These are phyloP conservation scores for Torulaspora maleeae DNA, from an alignment of 805 yeast species.

Conservation along the genomic window DNA sequence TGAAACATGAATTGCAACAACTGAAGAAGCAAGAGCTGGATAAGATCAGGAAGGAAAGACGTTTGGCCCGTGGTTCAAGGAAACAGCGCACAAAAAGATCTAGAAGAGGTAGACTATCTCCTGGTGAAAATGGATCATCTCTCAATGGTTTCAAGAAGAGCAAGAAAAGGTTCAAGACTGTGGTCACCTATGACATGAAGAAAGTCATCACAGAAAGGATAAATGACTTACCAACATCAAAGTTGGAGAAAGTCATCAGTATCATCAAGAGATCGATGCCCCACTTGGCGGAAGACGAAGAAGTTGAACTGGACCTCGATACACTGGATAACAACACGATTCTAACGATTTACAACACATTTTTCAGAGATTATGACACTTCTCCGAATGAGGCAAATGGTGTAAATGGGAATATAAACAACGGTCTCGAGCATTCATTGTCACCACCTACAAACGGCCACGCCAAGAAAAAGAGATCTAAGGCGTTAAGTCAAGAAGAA, in stretches of 20 bases:
- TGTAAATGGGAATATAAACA: slow-evolving; percentile 6
- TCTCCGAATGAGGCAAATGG: slow-evolving; percentile 24
- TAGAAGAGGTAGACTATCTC: slow-evolving; percentile 35
- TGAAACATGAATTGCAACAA: slow-evolving; percentile 78
- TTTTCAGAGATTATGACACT: slow-evolving; percentile 48
- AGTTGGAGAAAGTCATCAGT: slow-evolving; percentile 74
- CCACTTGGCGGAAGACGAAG: slow-evolving; percentile 64
- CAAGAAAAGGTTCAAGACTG: slow-evolving; percentile 34
- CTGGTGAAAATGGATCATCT: slow-evolving; percentile 15
- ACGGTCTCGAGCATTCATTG: slow-evolving; percentile 18
- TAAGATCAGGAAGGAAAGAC: slow-evolving; percentile 58
- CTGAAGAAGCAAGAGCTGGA: slow-evolving; percentile 75
- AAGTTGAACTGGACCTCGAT: slow-evolving; percentile 95
- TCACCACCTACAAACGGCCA: slow-evolving; percentile 29
- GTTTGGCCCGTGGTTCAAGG: slow-evolving; percentile 33
- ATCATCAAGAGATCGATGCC: slow-evolving; percentile 77
- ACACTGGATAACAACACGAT: slow-evolving; percentile 80
- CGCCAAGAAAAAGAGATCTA: slow-evolving; percentile 44
- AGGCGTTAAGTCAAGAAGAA: slow-evolving; percentile 60
- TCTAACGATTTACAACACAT: slow-evolving; percentile 76
- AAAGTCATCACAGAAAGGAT: slow-evolving; percentile 86
- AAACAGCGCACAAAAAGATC: slow-evolving; percentile 38
- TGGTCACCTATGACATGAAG: slow-evolving; percentile 92
- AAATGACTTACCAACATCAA: slow-evolving; percentile 69
- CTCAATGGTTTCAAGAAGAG: slow-evolving; percentile 18